Evolutionary conservation across 805 yeast species (phyloP).

Genomic region (Soucietia sequanensis): DNA sequence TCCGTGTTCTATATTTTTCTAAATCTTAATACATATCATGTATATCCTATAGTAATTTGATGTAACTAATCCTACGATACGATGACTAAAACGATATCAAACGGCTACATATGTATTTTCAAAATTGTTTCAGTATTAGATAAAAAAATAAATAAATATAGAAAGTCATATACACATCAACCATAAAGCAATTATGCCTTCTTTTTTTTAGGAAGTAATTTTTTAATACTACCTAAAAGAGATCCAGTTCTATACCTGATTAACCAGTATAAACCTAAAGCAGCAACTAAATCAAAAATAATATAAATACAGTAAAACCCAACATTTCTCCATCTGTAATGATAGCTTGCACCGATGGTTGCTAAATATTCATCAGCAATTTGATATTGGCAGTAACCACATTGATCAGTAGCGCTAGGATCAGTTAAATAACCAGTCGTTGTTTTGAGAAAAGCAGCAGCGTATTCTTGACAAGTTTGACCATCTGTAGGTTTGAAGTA

Average conservation of each 20-base stretch:
- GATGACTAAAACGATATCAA: too few relatives aligned
- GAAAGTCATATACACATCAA: too few relatives aligned
- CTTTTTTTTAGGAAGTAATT: too few relatives aligned
- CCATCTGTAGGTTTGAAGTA: slow-evolving; percentile 20
- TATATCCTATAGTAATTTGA: too few relatives aligned
- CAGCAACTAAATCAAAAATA: slow-evolving; percentile 29
- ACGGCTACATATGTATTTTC: too few relatives aligned
- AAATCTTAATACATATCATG: too few relatives aligned
- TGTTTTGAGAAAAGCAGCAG: slow-evolving; percentile 26
- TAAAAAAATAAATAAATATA: too few relatives aligned
- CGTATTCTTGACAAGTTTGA: slow-evolving; percentile 19
- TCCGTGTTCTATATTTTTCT: too few relatives aligned
- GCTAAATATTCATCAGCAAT: slow-evolving; percentile 61
- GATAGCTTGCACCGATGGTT: slow-evolving; percentile 40
- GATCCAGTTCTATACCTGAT: slow-evolving; percentile 36
- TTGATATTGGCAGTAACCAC: slow-evolving; percentile 59
- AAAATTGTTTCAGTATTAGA: too few relatives aligned
- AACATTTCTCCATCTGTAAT: slow-evolving; percentile 65
- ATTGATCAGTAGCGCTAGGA: slow-evolving; percentile 44
- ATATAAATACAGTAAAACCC: slow-evolving; percentile 49
- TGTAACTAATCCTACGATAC: too few relatives aligned
- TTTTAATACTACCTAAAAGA: not conserved
- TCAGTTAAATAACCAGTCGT: slow-evolving; percentile 51
- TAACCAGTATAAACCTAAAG: slow-evolving; percentile 51
- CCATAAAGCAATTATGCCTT: too few relatives aligned